A percentile compares a stretch with the other conserved stretches of the same genome.
These are phyloP conservation scores for Flaveria bidentis DNA, from an alignment of 129 eudicot species.

Conservation along the genomic window DNA sequence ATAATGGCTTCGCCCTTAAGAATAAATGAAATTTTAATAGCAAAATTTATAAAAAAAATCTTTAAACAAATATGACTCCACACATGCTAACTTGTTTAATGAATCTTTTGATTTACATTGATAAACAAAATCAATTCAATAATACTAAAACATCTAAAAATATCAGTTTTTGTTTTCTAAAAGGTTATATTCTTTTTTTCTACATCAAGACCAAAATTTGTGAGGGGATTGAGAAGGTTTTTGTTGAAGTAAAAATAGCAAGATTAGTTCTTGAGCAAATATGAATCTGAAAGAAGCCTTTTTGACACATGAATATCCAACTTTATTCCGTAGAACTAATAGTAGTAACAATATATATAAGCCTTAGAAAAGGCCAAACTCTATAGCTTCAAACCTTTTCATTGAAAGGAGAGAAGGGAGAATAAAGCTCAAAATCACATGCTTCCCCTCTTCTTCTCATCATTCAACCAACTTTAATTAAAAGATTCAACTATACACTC, in stretches of 20 bases:
- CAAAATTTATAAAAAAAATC: no score
- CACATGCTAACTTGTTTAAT: no score
- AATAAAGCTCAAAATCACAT: conserved; percentile 29
- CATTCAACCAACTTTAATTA: conserved; percentile 41
- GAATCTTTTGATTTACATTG: no score
- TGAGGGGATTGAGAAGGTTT: background rate
- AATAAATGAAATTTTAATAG: no score
- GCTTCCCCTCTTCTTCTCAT: conserved; percentile 43
- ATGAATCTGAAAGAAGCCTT: background rate
- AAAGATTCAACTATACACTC: conserved; percentile 30
- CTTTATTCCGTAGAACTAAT: background rate
- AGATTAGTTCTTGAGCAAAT: background rate
- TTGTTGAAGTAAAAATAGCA: background rate
- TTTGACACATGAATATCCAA: background rate
- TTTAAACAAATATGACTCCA: no score
- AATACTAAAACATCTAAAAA: no score
- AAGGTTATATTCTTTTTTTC: no score
- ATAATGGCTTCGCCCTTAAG: no score
- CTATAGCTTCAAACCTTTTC: conserved; percentile 32
- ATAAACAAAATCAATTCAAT: no score
- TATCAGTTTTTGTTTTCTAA: no score
- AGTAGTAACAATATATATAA: background rate
- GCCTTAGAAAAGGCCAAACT: conserved; percentile 39
- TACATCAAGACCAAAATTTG: no score
- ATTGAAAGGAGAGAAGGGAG: conserved; percentile 28